Evolutionary conservation across 768 basidiomycete species (phyloP).

Genomic region (Aureoboletus auriporus): DNA sequence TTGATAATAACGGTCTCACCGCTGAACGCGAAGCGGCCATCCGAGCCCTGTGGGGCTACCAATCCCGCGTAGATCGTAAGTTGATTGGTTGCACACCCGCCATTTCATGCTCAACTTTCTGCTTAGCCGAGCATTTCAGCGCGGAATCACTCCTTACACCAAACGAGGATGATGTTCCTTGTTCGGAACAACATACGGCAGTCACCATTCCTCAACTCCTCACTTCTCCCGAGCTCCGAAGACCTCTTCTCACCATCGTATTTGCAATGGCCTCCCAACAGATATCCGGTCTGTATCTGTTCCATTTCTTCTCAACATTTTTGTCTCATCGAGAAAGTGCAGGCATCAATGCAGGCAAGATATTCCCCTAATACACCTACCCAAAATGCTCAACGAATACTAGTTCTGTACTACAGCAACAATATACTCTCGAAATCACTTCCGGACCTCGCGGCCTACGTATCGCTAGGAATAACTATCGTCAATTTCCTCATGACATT

Average conservation of each 20-base stretch:
- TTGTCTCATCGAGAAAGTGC: constrained; percentile 5
- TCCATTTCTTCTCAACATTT: not conserved
- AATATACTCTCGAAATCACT: constrained; percentile 78
- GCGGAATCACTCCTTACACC: constrained; percentile 26
- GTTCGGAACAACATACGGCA: constrained; percentile 23
- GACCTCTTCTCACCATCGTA: constrained; percentile 61
- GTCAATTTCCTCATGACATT: constrained; percentile 76
- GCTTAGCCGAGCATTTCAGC: constrained; percentile 22
- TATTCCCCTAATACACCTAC: not conserved
- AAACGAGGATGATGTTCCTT: constrained; percentile 13
- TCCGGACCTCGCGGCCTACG: constrained; percentile 73
- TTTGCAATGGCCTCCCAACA: constrained; percentile 78
- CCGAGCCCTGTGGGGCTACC: constrained; percentile 52
- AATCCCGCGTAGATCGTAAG: constrained; percentile 25
- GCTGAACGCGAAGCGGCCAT: constrained; percentile 46
- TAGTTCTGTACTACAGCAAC: constrained; percentile 90
- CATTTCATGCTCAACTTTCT: constrained; percentile 1
- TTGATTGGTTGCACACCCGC: not conserved
- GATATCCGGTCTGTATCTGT: constrained; percentile 52
- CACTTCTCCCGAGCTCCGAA: constrained; percentile 49
- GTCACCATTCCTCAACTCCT: constrained; percentile 54
- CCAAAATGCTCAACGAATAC: constrained; percentile 1
- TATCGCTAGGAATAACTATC: constrained; percentile 80
- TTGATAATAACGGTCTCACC: constrained; percentile 44
- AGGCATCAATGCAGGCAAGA: constrained; percentile 74